phyloP scores from a whole-genome alignment of 805 yeast species.

The Sungouiella thailandica region DNA sequence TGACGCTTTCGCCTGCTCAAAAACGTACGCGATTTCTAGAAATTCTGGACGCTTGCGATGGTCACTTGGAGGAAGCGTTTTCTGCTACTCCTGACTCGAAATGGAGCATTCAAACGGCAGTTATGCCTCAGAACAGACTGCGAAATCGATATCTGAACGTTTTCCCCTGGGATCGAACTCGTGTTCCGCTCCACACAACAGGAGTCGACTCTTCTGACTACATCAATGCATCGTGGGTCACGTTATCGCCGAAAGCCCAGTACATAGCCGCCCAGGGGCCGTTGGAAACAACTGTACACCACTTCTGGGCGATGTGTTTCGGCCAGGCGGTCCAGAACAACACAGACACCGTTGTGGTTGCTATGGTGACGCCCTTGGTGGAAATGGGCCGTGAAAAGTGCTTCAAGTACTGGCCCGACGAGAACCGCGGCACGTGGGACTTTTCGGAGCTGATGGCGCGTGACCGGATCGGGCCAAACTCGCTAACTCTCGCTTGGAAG shows the following conservation, averaged over 20 bases:
- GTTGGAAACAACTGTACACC: slow-evolving; percentile 61
- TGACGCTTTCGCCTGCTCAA: slow-evolving; percentile 5
- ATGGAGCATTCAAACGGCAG: slow-evolving; percentile 11
- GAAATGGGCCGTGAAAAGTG: slow-evolving; percentile 14
- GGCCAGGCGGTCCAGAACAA: slow-evolving; percentile 24
- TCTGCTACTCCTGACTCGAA: slow-evolving; percentile 1
- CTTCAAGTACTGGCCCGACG: slow-evolving; percentile 21
- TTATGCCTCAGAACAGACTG: slow-evolving; percentile 4
- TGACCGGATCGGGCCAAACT: slow-evolving; percentile 20
- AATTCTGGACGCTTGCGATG: slow-evolving; percentile 5
- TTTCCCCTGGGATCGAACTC: slow-evolving; percentile 58
- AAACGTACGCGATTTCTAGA: slow-evolving; percentile 7
- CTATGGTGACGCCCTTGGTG: slow-evolving; percentile 34
- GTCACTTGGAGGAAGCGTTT: slow-evolving; percentile 8
- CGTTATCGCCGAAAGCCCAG: slow-evolving; percentile 10
- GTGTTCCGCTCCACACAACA: slow-evolving; percentile 39
- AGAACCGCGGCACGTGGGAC: slow-evolving; percentile 14
- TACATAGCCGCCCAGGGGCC: slow-evolving; percentile 95
- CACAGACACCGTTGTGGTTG: slow-evolving; percentile 24
- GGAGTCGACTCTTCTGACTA: slow-evolving; percentile 20
- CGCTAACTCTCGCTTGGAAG: slow-evolving; percentile 12
- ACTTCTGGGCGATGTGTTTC: slow-evolving; percentile 66
- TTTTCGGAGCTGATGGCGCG: slow-evolving; percentile 10
- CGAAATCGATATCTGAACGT: slow-evolving; percentile 58
- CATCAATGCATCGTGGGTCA: slow-evolving; percentile 36